Evolutionary conservation across 768 basidiomycete genomes (phyloP).

Genomic region (Dioszegia aurantiaca): DNA sequence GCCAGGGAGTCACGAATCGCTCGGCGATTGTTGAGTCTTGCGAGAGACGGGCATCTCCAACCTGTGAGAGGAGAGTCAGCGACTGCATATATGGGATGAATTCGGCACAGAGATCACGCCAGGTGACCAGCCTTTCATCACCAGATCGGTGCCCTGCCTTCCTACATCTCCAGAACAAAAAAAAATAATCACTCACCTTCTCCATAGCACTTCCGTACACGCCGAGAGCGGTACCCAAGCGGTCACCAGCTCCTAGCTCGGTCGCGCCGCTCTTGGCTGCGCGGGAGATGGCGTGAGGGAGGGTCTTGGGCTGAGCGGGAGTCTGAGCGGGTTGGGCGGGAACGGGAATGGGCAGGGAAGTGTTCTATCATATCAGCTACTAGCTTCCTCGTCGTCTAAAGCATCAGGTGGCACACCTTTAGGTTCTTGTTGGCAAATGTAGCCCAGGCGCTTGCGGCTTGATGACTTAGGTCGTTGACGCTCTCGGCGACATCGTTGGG

Average conservation of each 20-base stretch:
- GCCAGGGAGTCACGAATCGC: slow-evolving; percentile 53
- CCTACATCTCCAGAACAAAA: neutral
- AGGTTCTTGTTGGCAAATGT: slow-evolving; percentile 53
- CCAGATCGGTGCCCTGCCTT: neutral
- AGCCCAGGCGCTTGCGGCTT: slow-evolving; percentile 47
- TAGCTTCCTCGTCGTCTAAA: neutral
- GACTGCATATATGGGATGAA: neutral
- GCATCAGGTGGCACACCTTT: slow-evolving; percentile 35
- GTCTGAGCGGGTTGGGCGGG: slow-evolving; percentile 60
- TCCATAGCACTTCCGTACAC: slow-evolving; percentile 80
- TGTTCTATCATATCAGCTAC: no score
- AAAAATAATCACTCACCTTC: slow-evolving; percentile 55
- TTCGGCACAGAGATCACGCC: no score
- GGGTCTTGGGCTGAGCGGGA: slow-evolving; percentile 80
- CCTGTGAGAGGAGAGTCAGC: slow-evolving; percentile 40
- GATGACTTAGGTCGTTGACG: slow-evolving; percentile 42
- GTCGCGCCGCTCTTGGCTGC: slow-evolving; percentile 65
- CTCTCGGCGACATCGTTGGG: slow-evolving; percentile 67
- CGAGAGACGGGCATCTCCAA: slow-evolving; percentile 69
- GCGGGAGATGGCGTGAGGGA: slow-evolving; percentile 88
- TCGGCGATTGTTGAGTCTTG: slow-evolving; percentile 72
- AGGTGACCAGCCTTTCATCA: no score
- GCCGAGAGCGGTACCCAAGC: slow-evolving; percentile 73
- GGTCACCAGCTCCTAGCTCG: slow-evolving; percentile 59
- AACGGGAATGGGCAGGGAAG: slow-evolving; percentile 72